These are phyloP conservation scores for Solanum commersonii DNA, from an alignment of 257 asterid species.

Conservation along the genomic window DNA sequence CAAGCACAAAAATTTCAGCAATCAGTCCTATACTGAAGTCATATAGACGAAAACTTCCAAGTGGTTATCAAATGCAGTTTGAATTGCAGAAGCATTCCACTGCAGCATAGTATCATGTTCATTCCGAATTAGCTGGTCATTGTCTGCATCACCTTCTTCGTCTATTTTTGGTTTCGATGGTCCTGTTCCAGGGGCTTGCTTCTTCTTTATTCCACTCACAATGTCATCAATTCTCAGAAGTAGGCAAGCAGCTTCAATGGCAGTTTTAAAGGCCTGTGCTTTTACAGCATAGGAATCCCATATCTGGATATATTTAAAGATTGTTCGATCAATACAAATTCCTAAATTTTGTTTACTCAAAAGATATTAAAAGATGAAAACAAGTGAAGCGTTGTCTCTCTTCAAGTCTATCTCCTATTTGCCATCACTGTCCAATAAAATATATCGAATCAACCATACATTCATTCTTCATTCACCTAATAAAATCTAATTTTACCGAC, in stretches of 20 bases:
- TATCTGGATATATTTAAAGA: conserved; percentile 32
- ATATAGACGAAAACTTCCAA: neutral
- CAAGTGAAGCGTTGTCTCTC: neutral
- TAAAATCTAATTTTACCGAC: neutral
- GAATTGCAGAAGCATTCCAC: neutral
- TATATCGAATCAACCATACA: neutral
- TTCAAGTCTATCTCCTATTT: neutral
- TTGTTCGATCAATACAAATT: neutral
- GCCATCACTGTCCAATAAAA: neutral
- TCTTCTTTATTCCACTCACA: conserved; percentile 90
- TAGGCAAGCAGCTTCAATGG: conserved; percentile 96
- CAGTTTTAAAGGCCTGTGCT: conserved; percentile 89
- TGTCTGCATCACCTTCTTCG: conserved; percentile 84
- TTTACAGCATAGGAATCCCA: conserved; percentile 96
- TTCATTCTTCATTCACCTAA: neutral
- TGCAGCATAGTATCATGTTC: neutral
- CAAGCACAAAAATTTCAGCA: neutral
- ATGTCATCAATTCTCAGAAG: conserved; percentile 92
- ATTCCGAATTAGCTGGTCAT: conserved; percentile 76
- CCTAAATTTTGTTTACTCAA: neutral
- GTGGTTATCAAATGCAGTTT: neutral
- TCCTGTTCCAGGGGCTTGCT: conserved; percentile 70
- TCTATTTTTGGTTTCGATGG: conserved; percentile 68
- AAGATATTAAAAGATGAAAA: neutral
- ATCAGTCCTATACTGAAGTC: neutral